Evolutionary conservation across 345 rosid species (phyloP), one percentile per base, ranked within the genome.

Genomic region (Eucalyptus marginata): DNA sequence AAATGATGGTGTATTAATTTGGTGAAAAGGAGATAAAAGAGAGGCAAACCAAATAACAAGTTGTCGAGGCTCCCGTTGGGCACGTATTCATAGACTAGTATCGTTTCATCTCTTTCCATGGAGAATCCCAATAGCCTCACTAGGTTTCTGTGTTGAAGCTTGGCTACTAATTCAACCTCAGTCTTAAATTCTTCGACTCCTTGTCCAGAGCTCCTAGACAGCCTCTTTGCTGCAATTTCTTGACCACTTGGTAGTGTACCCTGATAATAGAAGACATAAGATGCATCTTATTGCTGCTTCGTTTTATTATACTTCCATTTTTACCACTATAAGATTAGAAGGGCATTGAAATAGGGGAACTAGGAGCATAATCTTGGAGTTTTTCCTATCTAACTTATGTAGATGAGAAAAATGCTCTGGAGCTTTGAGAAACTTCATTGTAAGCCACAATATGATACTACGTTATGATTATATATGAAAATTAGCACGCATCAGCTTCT

Each of bases 141-240:
- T 36, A 95, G 94, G 76, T 95, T 95, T 88, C 88, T 91, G 68
- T 94, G 94, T 83, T 94, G 96, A 86, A 95, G 93, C 88, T 91
- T 93, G 4, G 94, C 90, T 3, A 93, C 93, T 40, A 95, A 88
- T 15, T 86, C 89, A 76, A 93, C 91, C 91, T 95, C 95, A 71
- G 93, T 94, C 90, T 91, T 92, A 89, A 95, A 95, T 89, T 95
- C 94, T 86, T 88, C 89, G 12, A 89, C 90, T 40, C 95, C 96
- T 92, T 94, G 95, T 36, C 92, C 90, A 1, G 96, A 94, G 76
- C 71, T 91, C 56, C 88, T 87, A 22, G 95, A 91, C 24, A 93
- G 86, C 89, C 93, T 93, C 91, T 95, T 95, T 49, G 94, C 93
- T 8, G 95, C 97, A 47, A 94, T 90, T 80, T 91, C 90, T 88